Conservation (phyloP, 2,329 filamentous ascomycete genomes). For the Aspergillus luchuensis region DNA sequence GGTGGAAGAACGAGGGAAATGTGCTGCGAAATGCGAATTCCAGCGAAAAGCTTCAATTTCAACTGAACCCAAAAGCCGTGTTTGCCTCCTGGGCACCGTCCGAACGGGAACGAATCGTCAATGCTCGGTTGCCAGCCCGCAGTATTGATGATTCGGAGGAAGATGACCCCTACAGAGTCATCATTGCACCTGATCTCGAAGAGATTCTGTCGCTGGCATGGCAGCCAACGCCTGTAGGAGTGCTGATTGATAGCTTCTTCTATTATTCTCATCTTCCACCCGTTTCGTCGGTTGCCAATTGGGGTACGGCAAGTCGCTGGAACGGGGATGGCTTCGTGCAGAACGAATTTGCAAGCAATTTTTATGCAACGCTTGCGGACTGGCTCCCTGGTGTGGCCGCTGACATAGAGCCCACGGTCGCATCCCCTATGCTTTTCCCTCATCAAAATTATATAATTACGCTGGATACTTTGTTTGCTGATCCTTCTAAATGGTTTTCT, state of each 20-base stretch:
- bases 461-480: constrained; percentile 58
- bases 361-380: constrained; percentile 24
- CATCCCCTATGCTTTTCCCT: constrained; percentile 38
- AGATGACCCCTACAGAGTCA: constrained; percentile 79
- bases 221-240: constrained; percentile 36
- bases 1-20: constrained; percentile 58
- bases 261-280: constrained; percentile 68
- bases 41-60: constrained; percentile 24
- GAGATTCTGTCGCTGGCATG: constrained; percentile 55
- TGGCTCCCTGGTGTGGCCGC: constrained; percentile 27
- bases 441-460: constrained; percentile 45
- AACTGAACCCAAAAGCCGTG: constrained; percentile 30
- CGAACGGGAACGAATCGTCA: constrained; percentile 56
- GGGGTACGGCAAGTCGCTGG: constrained; percentile 39
- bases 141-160: constrained; percentile 73
- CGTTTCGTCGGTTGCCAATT: constrained; percentile 31
- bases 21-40: constrained; percentile 37
- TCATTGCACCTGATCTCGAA: constrained; percentile 76
- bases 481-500: constrained; percentile 51
- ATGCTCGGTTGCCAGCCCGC: constrained; percentile 66
- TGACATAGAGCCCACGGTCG: constrained; percentile 12
- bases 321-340: constrained; percentile 58
- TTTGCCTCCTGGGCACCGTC: constrained; percentile 51
- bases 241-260: constrained; percentile 70
- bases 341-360: constrained; percentile 41